Conservation (phyloP, 495 filamentous ascomycete species). For the Neurospora sp. region DNA sequence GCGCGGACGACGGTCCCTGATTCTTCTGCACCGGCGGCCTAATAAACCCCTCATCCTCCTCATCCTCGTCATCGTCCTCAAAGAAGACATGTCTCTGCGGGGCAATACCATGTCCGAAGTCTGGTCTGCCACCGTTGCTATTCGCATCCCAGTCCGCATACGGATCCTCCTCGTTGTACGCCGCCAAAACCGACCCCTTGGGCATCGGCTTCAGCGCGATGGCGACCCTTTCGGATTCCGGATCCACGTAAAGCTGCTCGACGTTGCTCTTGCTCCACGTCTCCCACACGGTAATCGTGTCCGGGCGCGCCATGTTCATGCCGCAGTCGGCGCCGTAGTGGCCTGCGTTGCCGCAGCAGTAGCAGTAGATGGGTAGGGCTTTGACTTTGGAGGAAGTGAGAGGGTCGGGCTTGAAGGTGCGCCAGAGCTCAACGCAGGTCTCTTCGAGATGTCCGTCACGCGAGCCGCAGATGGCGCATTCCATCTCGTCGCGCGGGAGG, state of each 20-base stretch:
- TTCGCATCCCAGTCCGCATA: not conserved
- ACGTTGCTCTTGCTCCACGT: constrained; percentile 28
- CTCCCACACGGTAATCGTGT: constrained; percentile 8
- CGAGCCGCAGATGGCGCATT: constrained; percentile 28
- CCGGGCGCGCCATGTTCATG: constrained; percentile 1
- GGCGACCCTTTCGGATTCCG: constrained; percentile 18
- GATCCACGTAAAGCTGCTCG: constrained; percentile 26
- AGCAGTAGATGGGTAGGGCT: constrained; percentile 30
- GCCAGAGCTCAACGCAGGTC: constrained; percentile 28
- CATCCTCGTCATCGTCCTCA: constrained; percentile 30
- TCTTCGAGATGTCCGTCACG: constrained; percentile 20
- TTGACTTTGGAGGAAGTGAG: constrained; percentile 23
- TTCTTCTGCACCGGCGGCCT: constrained; percentile 22
- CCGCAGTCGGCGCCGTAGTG: constrained; percentile 33
- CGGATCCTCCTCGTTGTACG: not conserved
- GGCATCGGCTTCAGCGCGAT: constrained; percentile 13
- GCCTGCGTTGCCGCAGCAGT: constrained; percentile 26
- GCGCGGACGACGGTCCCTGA: not conserved
- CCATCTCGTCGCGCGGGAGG: constrained; percentile 19
- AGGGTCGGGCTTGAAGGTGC: constrained; percentile 20
- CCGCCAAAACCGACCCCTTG: not conserved
- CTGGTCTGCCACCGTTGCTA: constrained; percentile 10
- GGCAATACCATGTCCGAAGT: constrained; percentile 28
- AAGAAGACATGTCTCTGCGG: constrained; percentile 30
- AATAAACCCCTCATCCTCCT: constrained; percentile 33